Evolutionary conservation across 331 rosid species (phyloP).

Genomic region (Rosa hybrid): DNA sequence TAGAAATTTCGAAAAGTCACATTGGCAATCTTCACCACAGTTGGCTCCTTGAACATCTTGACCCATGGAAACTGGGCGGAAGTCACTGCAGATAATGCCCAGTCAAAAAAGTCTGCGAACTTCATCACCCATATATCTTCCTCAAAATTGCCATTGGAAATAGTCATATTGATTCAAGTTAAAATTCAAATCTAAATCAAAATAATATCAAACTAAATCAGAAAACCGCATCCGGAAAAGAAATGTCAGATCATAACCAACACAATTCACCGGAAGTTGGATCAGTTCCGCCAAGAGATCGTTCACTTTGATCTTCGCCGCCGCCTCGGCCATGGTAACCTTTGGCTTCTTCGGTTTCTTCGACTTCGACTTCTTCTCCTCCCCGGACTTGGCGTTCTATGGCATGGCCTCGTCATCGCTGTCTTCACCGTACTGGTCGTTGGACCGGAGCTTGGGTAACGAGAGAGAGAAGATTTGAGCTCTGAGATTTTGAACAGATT

Average conservation of each 20-base stretch:
- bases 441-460: constrained; percentile 19
- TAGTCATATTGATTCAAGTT: background rate
- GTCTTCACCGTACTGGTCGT: constrained; percentile 38
- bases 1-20: constrained; percentile 44
- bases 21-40: constrained; percentile 66
- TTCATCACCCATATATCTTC: constrained; percentile 71
- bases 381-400: constrained; percentile 34
- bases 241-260: constrained; percentile 24
- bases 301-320: constrained; percentile 45
- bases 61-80: constrained; percentile 95
- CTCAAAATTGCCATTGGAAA: constrained; percentile 40
- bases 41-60: constrained; percentile 69
- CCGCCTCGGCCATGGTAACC: constrained; percentile 51
- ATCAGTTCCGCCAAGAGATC: constrained; percentile 37
- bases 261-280: constrained; percentile 28
- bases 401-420: constrained; percentile 26
- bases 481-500: no score
- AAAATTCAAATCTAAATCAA: constrained; percentile 14
- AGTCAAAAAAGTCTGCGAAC: constrained; percentile 80
- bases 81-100: constrained; percentile 64
- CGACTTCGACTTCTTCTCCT: constrained; percentile 39
- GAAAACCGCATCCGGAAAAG: background rate
- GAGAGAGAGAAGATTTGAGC: no score
- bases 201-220: constrained; percentile 6
- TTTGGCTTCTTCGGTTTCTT: constrained; percentile 53